These are phyloP conservation scores for Trypanosoma theileri DNA, from an alignment of 208 protist species.

Conservation along the genomic window DNA sequence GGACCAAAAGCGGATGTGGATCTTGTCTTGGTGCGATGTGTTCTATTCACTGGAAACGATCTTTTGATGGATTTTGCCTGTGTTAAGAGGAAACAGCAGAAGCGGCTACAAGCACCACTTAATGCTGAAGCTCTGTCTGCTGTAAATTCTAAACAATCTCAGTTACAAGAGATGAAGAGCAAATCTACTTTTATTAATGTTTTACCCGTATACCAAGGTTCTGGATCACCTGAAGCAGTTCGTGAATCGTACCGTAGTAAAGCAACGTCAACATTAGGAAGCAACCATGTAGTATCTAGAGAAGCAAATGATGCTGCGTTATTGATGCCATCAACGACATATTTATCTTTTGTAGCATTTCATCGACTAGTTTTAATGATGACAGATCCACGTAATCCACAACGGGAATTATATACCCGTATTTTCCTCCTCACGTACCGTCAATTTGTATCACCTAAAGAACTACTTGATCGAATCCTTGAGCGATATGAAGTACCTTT, in stretches of 20 bases:
- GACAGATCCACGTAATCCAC: slow-evolving; percentile 14
- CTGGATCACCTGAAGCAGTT: neutral
- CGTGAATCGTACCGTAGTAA: slow-evolving; percentile 9
- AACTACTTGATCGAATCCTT: slow-evolving; percentile 27
- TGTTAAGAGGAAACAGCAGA: neutral
- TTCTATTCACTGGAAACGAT: slow-evolving; percentile 31
- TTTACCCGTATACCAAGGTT: neutral
- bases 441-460: slow-evolving; percentile 21
- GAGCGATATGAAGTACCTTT: slow-evolving; percentile 29
- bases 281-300: no score
- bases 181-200: slow-evolving; percentile 18
- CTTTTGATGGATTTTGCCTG: slow-evolving; percentile 34
- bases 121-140: neutral
- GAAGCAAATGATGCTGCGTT: slow-evolving; percentile 4
- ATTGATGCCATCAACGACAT: neutral
- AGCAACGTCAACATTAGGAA: neutral
- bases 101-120: no score
- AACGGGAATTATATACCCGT: slow-evolving; percentile 22
- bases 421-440: slow-evolving; percentile 34
- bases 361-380: slow-evolving; percentile 31
- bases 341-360: slow-evolving; percentile 10
- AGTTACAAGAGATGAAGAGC: neutral
- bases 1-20: neutral
- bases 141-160: neutral
- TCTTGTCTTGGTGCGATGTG: slow-evolving; percentile 25